These are phyloP conservation scores for Aspergillus vadensis DNA, from an alignment of 2,329 filamentous ascomycete species.

Conservation along the genomic window DNA sequence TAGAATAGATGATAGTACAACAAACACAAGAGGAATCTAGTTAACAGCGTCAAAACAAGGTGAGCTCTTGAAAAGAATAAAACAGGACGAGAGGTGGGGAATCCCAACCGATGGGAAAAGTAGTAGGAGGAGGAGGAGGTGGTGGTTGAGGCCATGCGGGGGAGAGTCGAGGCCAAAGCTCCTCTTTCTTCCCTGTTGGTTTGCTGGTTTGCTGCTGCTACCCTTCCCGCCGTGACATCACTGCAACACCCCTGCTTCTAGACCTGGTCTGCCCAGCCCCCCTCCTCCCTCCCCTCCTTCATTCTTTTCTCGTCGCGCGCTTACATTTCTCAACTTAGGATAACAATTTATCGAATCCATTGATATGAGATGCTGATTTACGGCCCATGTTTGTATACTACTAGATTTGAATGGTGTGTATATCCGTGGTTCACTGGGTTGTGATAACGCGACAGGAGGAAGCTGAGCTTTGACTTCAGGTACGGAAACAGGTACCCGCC, in stretches of 20 bases:
- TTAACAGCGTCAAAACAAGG: not conserved
- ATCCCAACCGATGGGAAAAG: constrained; percentile 7
- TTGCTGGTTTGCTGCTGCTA: not conserved
- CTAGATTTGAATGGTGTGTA: too few species aligned
- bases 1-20: not conserved
- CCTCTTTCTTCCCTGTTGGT: not conserved
- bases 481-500: not conserved
- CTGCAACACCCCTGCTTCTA: not conserved
- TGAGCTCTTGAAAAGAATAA: not conserved
- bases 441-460: not conserved
- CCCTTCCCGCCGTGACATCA: constrained; percentile 16
- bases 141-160: constrained; percentile 12
- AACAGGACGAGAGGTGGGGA: not conserved
- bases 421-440: too few species aligned
- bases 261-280: not conserved
- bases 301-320: not conserved
- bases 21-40: not conserved
- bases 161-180: constrained; percentile 16
- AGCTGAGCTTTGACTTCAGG: not conserved
- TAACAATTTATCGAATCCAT: not conserved
- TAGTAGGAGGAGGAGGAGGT: constrained; percentile 1
- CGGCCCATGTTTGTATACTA: too few species aligned
- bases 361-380: not conserved
- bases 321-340: too few species aligned
- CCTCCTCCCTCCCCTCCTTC: constrained; percentile 1